Conservation (phyloP, 2,329 filamentous ascomycete species). For the Colletotrichum spaethianum region DNA sequence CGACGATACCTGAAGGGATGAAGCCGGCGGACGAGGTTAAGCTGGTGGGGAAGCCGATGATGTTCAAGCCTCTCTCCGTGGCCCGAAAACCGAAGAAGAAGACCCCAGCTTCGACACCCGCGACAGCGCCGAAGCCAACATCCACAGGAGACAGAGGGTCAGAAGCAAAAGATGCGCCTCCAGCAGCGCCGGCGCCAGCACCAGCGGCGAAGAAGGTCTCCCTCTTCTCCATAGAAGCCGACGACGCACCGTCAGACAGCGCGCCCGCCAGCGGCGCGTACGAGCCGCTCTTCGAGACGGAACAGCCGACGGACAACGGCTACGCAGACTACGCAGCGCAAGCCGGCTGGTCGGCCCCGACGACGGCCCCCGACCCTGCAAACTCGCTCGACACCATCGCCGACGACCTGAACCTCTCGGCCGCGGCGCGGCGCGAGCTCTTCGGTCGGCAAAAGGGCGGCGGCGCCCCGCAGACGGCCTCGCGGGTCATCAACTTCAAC, state of each 20-base stretch:
- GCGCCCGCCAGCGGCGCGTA: conserved; percentile 55
- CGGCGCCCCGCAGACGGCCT: conserved; percentile 62
- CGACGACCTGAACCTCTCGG: conserved; percentile 83
- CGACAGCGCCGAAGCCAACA: conserved; percentile 34
- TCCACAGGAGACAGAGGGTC: conserved; percentile 26
- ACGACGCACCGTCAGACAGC: conserved; percentile 43
- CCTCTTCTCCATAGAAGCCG: conserved; percentile 75
- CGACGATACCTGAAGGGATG: conserved; percentile 68
- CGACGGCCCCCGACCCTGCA: conserved; percentile 46
- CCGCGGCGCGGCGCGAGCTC: conserved; percentile 83
- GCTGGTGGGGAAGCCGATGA: conserved; percentile 82
- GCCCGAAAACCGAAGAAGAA: conserved; percentile 81
- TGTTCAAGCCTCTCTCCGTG: conserved; percentile 92
- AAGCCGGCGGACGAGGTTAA: conserved; percentile 76
- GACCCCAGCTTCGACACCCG: conserved; percentile 50
- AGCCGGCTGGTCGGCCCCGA: conserved; percentile 50
- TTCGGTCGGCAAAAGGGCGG: conserved; percentile 76
- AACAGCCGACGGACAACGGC: conserved; percentile 44
- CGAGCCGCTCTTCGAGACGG: conserved; percentile 65
- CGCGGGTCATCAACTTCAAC: conserved; percentile 88
- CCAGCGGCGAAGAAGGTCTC: conserved; percentile 69
- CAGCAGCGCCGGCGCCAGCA: conserved; percentile 44
- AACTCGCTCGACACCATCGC: conserved; percentile 80
- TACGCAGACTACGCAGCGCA: conserved; percentile 54
- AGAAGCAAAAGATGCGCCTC: conserved; percentile 18